These are phyloP conservation scores for Paecilomyces dactylethromorphus DNA, from an alignment of 2,329 filamentous ascomycete genomes.

Conservation along the genomic window DNA sequence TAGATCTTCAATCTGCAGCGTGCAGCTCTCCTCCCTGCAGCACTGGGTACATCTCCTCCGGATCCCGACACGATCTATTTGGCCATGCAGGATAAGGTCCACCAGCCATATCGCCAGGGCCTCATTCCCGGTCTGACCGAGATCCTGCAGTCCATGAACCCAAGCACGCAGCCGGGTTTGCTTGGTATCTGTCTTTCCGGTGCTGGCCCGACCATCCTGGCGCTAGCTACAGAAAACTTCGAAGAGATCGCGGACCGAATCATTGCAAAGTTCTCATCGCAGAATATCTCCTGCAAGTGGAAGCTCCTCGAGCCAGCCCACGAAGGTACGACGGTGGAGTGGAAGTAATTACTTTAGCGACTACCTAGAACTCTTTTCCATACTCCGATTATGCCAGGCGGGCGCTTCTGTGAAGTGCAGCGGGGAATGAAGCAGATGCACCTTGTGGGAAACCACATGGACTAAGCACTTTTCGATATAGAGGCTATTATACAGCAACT, in stretches of 20 bases:
- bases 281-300: conserved; percentile 71
- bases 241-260: conserved; percentile 76
- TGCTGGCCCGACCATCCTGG: conserved; percentile 89
- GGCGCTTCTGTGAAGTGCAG: background rate
- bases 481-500: background rate
- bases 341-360: conserved; percentile 7
- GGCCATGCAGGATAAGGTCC: conserved; percentile 97
- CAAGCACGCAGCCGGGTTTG: conserved; percentile 76
- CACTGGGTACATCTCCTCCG: conserved; percentile 81
- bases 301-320: conserved; percentile 82
- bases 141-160: conserved; percentile 86
- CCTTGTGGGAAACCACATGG: background rate
- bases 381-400: background rate
- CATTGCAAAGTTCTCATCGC: conserved; percentile 62
- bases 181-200: conserved; percentile 92
- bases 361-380: background rate
- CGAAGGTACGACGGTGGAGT: conserved; percentile 41
- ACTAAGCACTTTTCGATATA: background rate
- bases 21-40: conserved; percentile 82
- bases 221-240: conserved; percentile 85
- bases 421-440: background rate
- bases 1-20: conserved; percentile 83
- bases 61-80: conserved; percentile 92
- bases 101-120: conserved; percentile 89
- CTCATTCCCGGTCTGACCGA: conserved; percentile 88